A percentile compares a stretch with the other conserved stretches of the same genome.
phyloP scores from a whole-genome alignment of 768 basidiomycete genomes.

The Boletus reticulatus region DNA sequence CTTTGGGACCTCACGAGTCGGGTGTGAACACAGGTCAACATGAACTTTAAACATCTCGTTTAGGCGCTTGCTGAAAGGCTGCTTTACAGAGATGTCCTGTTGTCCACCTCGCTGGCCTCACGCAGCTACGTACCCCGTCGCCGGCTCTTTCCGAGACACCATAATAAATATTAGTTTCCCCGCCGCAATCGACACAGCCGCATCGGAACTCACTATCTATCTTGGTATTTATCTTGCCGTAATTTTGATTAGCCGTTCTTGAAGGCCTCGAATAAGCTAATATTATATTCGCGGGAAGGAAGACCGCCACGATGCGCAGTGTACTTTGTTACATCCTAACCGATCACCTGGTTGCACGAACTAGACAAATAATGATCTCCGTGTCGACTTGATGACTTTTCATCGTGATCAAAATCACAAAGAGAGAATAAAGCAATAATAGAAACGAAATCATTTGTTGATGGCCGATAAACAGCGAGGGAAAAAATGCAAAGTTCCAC shows the following conservation, averaged over 20 bases:
- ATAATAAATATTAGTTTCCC: neutral
- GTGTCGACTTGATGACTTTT: conserved; percentile 7
- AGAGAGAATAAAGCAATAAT: neutral
- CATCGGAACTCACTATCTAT: conserved; percentile 6
- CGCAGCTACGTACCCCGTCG: neutral
- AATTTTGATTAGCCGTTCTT: conserved; percentile 11
- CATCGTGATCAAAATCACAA: neutral
- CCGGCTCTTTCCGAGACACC: conserved; percentile 3
- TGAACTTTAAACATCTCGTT: conserved; percentile 8
- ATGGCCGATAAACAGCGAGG: conserved; percentile 2
- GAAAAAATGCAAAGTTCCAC: conserved; percentile 5
- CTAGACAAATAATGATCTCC: neutral
- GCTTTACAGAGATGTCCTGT: neutral
- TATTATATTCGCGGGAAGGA: conserved; percentile 20
- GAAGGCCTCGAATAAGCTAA: conserved; percentile 4
- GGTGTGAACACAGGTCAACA: conserved; percentile 14
- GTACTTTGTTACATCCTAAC: neutral
- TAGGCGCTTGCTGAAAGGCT: neutral
- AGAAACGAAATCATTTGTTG: neutral
- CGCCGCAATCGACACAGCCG: conserved; percentile 13
- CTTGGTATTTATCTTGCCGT: conserved; percentile 16
- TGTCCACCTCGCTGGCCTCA: neutral
- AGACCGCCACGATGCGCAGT: neutral
- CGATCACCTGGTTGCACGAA: neutral
- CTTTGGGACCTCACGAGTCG: neutral